These are phyloP conservation scores for Jacaranda mimosifolia DNA, from an alignment of 257 asterid species.

Conservation along the genomic window DNA sequence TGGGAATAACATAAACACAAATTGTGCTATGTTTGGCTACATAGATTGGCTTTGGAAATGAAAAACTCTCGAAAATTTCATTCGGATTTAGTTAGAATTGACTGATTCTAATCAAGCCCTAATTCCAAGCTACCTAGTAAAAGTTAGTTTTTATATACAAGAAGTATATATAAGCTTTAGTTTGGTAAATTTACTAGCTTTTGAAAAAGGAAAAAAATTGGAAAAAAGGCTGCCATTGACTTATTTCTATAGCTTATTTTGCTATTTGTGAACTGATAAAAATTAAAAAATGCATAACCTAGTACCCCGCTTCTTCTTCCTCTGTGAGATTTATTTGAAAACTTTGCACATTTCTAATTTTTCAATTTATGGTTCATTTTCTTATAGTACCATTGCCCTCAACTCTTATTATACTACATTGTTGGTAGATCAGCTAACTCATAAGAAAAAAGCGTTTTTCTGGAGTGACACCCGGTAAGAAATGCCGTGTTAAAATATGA, in stretches of 20 bases:
- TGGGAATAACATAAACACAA: conserved; percentile 23
- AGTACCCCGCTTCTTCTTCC: no score
- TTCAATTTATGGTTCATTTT: no score
- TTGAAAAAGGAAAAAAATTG: background rate
- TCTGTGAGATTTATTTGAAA: no score
- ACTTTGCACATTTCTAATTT: no score
- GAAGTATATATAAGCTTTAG: background rate
- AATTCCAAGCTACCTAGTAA: background rate
- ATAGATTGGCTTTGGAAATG: conserved; percentile 29
- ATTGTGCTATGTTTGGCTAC: conserved; percentile 25
- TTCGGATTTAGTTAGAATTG: background rate
- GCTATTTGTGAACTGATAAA: background rate
- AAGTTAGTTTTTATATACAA: background rate
- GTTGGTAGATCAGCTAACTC: no score
- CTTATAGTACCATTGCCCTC: no score
- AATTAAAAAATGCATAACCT: no score
- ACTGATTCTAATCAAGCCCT: background rate
- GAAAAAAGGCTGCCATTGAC: background rate
- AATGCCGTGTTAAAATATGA: no score
- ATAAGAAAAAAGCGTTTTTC: no score
- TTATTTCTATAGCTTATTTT: background rate
- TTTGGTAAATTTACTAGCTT: background rate
- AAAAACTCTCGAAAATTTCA: background rate
- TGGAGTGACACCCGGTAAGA: no score
- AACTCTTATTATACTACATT: no score